phyloP scores from a whole-genome alignment of 2,329 filamentous ascomycete genomes.

The Ophiocordyceps robertsii region DNA sequence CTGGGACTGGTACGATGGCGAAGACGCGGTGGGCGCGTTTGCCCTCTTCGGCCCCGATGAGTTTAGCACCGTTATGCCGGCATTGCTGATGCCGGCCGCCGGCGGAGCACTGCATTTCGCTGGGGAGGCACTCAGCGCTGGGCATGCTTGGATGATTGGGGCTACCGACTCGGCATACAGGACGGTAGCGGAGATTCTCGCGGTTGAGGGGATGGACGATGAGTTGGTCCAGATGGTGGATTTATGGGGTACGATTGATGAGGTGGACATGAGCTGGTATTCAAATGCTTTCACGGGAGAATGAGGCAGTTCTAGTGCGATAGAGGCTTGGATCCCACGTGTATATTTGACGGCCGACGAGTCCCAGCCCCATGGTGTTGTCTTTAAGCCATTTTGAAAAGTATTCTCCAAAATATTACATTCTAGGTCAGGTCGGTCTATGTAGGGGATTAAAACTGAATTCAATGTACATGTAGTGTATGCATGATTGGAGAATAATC shows the following conservation, averaged over 20 bases:
- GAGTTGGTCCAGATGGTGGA: constrained; percentile 7
- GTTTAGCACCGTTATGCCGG: constrained; percentile 9
- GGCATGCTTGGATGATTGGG: constrained; percentile 12
- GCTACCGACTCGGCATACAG: constrained; percentile 12
- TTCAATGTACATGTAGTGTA: too few species aligned
- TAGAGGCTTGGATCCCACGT: too few species aligned
- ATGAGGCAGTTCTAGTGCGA: too few species aligned
- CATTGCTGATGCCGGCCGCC: constrained; percentile 10
- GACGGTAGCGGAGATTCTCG: constrained; percentile 4
- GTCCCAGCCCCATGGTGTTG: too few species aligned
- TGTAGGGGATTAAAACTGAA: too few species aligned
- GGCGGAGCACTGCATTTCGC: constrained; percentile 12
- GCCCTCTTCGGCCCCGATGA: constrained; percentile 11
- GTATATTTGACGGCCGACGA: too few species aligned
- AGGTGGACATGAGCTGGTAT: constrained; percentile 12
- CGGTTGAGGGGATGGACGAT: constrained; percentile 7
- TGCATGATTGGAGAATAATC: too few species aligned
- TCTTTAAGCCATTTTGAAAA: too few species aligned
- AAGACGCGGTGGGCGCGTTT: constrained; percentile 10
- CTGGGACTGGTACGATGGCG: constrained; percentile 12
- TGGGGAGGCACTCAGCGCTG: constrained; percentile 12
- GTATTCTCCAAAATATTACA: too few species aligned
- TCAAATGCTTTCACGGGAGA: not conserved
- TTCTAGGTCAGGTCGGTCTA: too few species aligned
- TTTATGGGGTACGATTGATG: constrained; percentile 8